Base-by-base conservation (phyloP, 1,139 yeast genomes). In the Magnusiomyces tetraspermus region DNA sequence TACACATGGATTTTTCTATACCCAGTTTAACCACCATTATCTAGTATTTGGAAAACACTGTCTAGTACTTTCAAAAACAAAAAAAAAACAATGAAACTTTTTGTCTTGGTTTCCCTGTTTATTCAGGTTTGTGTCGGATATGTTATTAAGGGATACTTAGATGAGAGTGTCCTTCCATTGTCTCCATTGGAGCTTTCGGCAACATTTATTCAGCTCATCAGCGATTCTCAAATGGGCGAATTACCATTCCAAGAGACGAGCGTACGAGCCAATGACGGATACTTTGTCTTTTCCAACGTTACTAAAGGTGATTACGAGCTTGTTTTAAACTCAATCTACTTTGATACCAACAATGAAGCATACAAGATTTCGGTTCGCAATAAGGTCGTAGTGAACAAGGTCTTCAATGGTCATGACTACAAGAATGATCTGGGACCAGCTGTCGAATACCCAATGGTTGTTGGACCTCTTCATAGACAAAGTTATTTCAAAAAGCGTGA, bases 301-400 rank as follows among this genome's bases (percentile, higher is more conserved):
- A 31, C 58, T 19, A 61, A 57, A 24, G 71, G 70, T 8, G 51
- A 62, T 6, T 65, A 64, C 52, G 51, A 59, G 52, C 56, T 66
- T 17, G 44, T 51, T 28, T 56, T 60, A 19, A 52, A 61, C 22
- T 59, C 59, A 19, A 55, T 54, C 13, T 40, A 52, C 2, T 42
- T 59, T 19, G 49, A 59, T 38, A 24, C 52, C 15, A 48, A 58
- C 3, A 53, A 57, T 4, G 51, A 59, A 36, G 50, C 28, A 11
- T 60, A 58, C 49, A 53, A 65, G 8, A 63, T 71, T 15, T 64
- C 63, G 23, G 59, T 70, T 13, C 59, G 63, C 1, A 58, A 55
- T 26, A 59, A 58, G 19, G 61, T 63, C 36, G 48, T 54, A 26
- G 64, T 63, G 28, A 61, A 63, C 55, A 58, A 62, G 50, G 60